A percentile compares a stretch with the other conserved stretches of the same genome.
phyloP scores from a whole-genome alignment of 1,284 basidiomycete species.

The Ceratobasidium sp. region DNA sequence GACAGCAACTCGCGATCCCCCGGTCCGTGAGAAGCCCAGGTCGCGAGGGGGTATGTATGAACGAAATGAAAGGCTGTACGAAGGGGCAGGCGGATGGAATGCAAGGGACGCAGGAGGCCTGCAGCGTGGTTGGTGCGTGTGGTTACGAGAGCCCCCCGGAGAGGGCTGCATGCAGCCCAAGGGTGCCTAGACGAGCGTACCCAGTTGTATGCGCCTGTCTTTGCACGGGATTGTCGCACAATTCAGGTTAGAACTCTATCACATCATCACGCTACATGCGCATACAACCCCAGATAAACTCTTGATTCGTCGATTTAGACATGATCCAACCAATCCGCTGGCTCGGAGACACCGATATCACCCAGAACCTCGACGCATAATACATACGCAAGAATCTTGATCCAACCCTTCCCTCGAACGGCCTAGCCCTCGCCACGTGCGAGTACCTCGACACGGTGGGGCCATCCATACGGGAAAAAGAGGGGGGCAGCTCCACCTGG shows the following conservation, averaged over 20 bases:
- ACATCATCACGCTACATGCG: background rate
- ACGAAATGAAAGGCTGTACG: too few relatives aligned
- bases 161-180: too few relatives aligned
- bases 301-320: constrained; percentile 6
- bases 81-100: too few relatives aligned
- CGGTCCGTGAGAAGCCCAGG: background rate
- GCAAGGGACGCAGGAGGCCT: background rate
- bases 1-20: constrained; percentile 4
- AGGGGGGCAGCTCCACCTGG: constrained; percentile 8
- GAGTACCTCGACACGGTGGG: constrained; percentile 1
- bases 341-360: background rate
- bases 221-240: background rate
- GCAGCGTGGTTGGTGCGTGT: constrained; percentile 1
- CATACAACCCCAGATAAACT: background rate
- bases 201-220: too few relatives aligned
- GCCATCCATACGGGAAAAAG: background rate
- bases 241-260: background rate
- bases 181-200: background rate
- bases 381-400: background rate
- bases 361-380: too few relatives aligned
- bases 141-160: too few relatives aligned
- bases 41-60: background rate
- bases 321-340: background rate
- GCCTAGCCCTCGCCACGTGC: background rate
- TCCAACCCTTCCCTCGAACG: background rate